A percentile compares a stretch with the other conserved stretches of the same genome.
Conservation (phyloP, 1,139 yeast species). For the Geotrichum phurueaensis region DNA sequence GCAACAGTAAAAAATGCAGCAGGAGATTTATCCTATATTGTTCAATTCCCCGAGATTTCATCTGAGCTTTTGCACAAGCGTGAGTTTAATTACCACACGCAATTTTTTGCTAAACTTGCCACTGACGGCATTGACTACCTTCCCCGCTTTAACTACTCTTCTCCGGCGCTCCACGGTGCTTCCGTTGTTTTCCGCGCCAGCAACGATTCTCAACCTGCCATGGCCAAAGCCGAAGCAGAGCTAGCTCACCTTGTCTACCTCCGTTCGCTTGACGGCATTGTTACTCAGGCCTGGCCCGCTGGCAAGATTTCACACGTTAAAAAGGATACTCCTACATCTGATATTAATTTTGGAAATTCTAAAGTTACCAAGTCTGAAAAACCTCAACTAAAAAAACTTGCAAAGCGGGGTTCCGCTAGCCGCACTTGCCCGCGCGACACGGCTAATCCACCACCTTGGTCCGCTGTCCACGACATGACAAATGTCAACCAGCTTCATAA, state of each 20-base stretch:
- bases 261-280: background rate
- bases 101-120: background rate
- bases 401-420: background rate
- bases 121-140: conserved; percentile 2
- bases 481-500: conserved; percentile 21
- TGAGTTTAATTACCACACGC: background rate
- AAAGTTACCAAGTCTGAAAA: background rate
- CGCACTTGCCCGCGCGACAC: background rate
- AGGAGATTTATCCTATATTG: background rate
- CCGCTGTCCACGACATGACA: conserved; percentile 19
- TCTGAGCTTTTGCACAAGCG: background rate
- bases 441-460: conserved; percentile 10
- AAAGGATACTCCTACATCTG: background rate
- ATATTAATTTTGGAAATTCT: background rate
- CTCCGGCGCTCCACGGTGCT: conserved; percentile 11
- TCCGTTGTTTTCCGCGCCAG: conserved; percentile 6
- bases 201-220: background rate
- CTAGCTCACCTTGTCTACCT: background rate
- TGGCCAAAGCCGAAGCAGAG: background rate
- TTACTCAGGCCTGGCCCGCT: background rate
- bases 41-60: background rate
- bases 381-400: background rate
- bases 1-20: background rate
- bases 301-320: background rate
- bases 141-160: conserved; percentile 4